Conservation (phyloP, 2,329 filamentous ascomycete species). For the Fusarium pseudonygamai region DNA sequence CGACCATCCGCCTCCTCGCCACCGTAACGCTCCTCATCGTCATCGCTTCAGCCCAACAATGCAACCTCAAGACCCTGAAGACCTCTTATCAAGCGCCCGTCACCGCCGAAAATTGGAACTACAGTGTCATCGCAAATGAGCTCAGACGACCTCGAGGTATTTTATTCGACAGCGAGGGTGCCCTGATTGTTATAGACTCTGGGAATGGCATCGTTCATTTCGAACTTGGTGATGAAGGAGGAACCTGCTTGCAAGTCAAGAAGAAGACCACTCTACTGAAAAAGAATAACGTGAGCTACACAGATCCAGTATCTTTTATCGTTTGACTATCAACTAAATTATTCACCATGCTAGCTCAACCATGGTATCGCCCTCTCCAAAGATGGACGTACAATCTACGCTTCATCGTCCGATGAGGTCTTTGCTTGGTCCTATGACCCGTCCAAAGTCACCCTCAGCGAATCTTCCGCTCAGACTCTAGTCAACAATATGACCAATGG, state of each 20-base stretch:
- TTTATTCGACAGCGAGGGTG: constrained; percentile 56
- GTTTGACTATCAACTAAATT: neutral
- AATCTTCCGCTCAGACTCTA: constrained; percentile 57
- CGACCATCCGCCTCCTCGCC: constrained; percentile 22
- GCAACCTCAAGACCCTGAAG: constrained; percentile 43
- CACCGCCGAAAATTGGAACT: constrained; percentile 55
- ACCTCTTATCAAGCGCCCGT: constrained; percentile 51
- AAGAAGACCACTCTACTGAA: constrained; percentile 51
- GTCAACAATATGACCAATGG: constrained; percentile 69
- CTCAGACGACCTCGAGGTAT: constrained; percentile 57
- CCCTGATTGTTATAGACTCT: constrained; percentile 57
- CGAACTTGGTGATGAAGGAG: constrained; percentile 53
- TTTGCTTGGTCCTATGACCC: constrained; percentile 73
- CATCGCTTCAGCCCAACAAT: constrained; percentile 18
- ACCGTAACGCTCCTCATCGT: constrained; percentile 13
- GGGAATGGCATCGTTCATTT: constrained; percentile 55
- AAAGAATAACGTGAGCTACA: constrained; percentile 47
- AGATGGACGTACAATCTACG: constrained; percentile 64
- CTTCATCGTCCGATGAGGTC: constrained; percentile 68
- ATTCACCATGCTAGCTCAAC: constrained; percentile 54
- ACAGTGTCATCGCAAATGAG: constrained; percentile 54
- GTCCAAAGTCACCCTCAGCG: constrained; percentile 54
- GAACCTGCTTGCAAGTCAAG: constrained; percentile 52
- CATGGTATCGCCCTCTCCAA: constrained; percentile 65
- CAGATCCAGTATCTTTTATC: accelerated